Evolutionary conservation across 441 rosid genomes (phyloP), one percentile per base, ranked within the genome.

Genomic region (Capsella rubella): DNA sequence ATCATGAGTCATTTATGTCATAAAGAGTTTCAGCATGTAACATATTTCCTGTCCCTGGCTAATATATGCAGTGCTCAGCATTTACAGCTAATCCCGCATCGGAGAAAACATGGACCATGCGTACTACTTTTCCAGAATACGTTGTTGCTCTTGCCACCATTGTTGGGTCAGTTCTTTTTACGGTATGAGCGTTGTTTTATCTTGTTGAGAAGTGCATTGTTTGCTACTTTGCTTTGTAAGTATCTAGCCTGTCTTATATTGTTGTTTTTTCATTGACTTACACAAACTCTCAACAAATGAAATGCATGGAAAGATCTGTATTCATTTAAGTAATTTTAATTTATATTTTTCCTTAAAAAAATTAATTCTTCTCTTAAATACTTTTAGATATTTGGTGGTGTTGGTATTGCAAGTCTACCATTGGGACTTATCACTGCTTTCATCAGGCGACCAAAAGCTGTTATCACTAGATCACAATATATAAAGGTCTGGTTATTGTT

Each of bases 61-160:
- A 14, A 37, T 71, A 31, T 31, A 64, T 78, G 75, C 90, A 95
- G 99, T 95, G 99, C 71, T 81, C 99, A 13, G 98, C 98, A 15
- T 90, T 81, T 84, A 76, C 82, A 71, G 92, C 95, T 31, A 84
- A 55, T 69, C 78, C 87, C 64, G 70, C 95, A 64, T 90, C 99
- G 25, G 99, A 93, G 89, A 91, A 93, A 80, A 93, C 97, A 49
- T 95, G 98, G 99, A 89, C 97, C 14, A 91, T 91, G 97, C 94
- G 88, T 13, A 70, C 97, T 54, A 93, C 97, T 21, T 95, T 95
- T 76, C 99, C 98, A 35, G 99, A 95, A 83, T 95, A 95, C 69
- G 89, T 95, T 78, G 99, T 95, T 77, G 99, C 99, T 80, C 95
- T 95, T 69, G 97, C 99, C 45, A 93, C 99, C 25, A 87, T 95